Conservation (phyloP, 805 yeast species). For the Blastobotrys americana region DNA sequence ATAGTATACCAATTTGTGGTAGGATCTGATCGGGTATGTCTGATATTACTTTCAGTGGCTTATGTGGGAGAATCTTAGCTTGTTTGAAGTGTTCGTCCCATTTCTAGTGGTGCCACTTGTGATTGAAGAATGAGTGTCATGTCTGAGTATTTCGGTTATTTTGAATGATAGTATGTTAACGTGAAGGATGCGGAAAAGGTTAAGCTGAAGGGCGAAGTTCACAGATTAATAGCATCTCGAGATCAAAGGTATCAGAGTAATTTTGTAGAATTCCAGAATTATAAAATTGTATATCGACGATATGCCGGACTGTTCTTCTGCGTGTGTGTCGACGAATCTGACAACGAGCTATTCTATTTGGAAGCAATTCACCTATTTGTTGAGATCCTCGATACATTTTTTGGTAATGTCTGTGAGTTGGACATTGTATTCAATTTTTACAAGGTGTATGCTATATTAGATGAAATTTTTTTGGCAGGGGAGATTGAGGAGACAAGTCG, state of each 20-base stretch:
- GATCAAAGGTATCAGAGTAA: slow-evolving; percentile 80
- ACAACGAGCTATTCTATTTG: slow-evolving; percentile 74
- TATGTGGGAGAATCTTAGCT: too few species aligned
- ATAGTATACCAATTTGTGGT: too few species aligned
- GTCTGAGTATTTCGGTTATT: too few species aligned
- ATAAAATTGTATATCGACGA: slow-evolving; percentile 72
- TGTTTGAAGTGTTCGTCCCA: too few species aligned
- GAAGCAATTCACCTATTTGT: slow-evolving; percentile 85
- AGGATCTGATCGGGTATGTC: too few species aligned
- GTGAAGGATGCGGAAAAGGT: slow-evolving; percentile 39
- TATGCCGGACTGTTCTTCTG: slow-evolving; percentile 90
- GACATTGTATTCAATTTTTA: slow-evolving; percentile 89
- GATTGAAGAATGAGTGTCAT: too few species aligned
- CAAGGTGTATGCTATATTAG: slow-evolving; percentile 73
- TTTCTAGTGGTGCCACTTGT: neutral
- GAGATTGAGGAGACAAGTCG: slow-evolving; percentile 84
- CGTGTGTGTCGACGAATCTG: slow-evolving; percentile 70
- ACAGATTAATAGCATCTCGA: slow-evolving; percentile 69
- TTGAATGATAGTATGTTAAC: too few species aligned
- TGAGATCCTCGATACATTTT: slow-evolving; percentile 77
- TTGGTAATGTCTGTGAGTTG: slow-evolving; percentile 86
- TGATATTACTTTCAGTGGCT: too few species aligned
- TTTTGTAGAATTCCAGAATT: slow-evolving; percentile 62
- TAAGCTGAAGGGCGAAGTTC: slow-evolving; percentile 54
- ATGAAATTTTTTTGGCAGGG: slow-evolving; percentile 85